A percentile compares a stretch with the other conserved stretches of the same genome.
Evolutionary conservation across 345 rosid species (phyloP).

Genomic region (Populus pruinosa): DNA sequence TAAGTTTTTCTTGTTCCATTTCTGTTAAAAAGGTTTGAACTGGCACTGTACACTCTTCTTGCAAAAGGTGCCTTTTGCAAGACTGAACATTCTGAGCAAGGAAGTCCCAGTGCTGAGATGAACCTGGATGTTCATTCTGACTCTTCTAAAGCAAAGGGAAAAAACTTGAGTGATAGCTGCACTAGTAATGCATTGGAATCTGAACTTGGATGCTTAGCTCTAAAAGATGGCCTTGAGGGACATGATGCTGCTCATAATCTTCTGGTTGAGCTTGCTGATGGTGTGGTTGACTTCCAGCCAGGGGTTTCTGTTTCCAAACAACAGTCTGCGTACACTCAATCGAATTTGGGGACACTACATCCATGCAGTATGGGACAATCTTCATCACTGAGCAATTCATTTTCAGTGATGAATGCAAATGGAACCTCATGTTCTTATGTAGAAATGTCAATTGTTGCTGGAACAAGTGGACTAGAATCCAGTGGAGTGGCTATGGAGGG

Average conservation of each 20-base stretch:
- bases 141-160: slow-evolving; percentile 53
- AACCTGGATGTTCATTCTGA: slow-evolving; percentile 42
- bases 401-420: slow-evolving; percentile 39
- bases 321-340: slow-evolving; percentile 36
- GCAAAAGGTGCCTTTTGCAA: slow-evolving; percentile 61
- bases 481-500: slow-evolving; percentile 71
- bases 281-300: slow-evolving; percentile 47
- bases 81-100: slow-evolving; percentile 56
- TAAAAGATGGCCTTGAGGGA: slow-evolving; percentile 42
- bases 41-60: slow-evolving; percentile 69
- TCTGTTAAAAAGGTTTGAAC: slow-evolving; percentile 64
- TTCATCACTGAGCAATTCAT: slow-evolving; percentile 36
- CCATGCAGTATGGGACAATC: slow-evolving; percentile 36
- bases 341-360: slow-evolving; percentile 39
- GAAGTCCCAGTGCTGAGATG: slow-evolving; percentile 44
- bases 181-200: slow-evolving; percentile 49
- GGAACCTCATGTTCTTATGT: slow-evolving; percentile 45
- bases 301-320: slow-evolving; percentile 47
- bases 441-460: slow-evolving; percentile 39
- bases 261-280: slow-evolving; percentile 52
- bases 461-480: slow-evolving; percentile 38
- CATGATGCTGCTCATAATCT: slow-evolving; percentile 36
- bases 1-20: slow-evolving; percentile 8
- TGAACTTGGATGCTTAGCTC: slow-evolving; percentile 49
- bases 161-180: slow-evolving; percentile 42